A percentile compares a stretch with the other conserved stretches of the same genome.
phyloP scores from a whole-genome alignment of 306 rosid species.

The Cucumis hystrix region DNA sequence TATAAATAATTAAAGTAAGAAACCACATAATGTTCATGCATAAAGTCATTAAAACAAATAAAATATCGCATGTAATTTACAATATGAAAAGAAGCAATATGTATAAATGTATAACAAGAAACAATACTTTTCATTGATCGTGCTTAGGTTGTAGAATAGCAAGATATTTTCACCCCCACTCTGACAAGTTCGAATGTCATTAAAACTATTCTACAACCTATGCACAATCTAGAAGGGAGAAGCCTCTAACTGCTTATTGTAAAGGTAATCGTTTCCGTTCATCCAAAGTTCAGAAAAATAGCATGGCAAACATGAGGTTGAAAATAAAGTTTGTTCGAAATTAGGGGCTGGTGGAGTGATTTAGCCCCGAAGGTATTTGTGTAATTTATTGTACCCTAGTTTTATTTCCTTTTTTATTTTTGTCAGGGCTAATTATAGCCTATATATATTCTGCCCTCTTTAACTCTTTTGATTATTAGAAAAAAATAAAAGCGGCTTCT shows the following conservation, averaged over 20 bases:
- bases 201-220: background rate
- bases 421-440: too few relatives aligned
- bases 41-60: background rate
- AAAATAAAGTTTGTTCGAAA: background rate
- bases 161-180: background rate
- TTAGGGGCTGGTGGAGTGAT: too few relatives aligned
- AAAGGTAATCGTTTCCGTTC: background rate
- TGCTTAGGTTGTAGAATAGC: too few relatives aligned
- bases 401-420: too few relatives aligned
- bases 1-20: conserved; percentile 20
- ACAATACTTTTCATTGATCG: too few relatives aligned
- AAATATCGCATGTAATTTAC: background rate
- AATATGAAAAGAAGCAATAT: too few relatives aligned
- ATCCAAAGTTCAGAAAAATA: background rate
- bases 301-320: background rate
- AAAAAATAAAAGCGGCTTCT: too few relatives aligned
- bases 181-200: background rate
- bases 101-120: too few relatives aligned
- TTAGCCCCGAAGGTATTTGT: too few relatives aligned
- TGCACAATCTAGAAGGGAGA: background rate
- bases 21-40: background rate
- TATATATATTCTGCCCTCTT: too few relatives aligned
- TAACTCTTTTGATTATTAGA: too few relatives aligned
- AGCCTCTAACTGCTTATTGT: background rate
- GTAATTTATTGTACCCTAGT: too few relatives aligned